Conservation (phyloP, 2,329 filamentous ascomycete genomes). For the Fonsecaea monophora region DNA sequence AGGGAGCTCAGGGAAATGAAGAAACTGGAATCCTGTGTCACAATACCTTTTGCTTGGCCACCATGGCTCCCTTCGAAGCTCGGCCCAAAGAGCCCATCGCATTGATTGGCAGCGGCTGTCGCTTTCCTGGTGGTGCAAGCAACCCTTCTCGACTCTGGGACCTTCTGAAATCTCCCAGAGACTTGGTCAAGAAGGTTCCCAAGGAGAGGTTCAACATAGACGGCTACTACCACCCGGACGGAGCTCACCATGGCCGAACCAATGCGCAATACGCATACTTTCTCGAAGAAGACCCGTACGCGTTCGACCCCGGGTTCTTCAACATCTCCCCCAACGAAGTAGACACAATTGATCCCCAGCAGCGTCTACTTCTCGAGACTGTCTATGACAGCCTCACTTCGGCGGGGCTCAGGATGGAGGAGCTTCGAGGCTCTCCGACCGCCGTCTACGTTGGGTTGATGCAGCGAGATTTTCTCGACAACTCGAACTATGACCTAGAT, state of each 20-base stretch:
- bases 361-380: constrained; percentile 40
- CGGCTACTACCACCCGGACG: constrained; percentile 39
- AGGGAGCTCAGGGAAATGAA: not conserved
- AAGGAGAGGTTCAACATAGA: constrained; percentile 40
- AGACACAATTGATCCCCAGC: constrained; percentile 41
- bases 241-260: constrained; percentile 24
- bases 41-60: not conserved
- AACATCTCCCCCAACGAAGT: constrained; percentile 37
- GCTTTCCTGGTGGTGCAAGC: constrained; percentile 40
- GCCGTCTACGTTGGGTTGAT: constrained; percentile 30
- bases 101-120: constrained; percentile 41
- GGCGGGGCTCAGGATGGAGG: constrained; percentile 32
- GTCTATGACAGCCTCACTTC: constrained; percentile 39
- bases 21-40: not conserved
- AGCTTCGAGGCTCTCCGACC: constrained; percentile 29
- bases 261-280: constrained; percentile 37
- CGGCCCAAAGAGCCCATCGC: constrained; percentile 23
- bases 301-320: constrained; percentile 44
- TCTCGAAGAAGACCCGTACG: constrained; percentile 31
- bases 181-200: constrained; percentile 38
- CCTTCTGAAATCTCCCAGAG: constrained; percentile 31
- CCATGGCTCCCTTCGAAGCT: not conserved
- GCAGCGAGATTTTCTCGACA: constrained; percentile 38
- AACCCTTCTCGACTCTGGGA: constrained; percentile 39
- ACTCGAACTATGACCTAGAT: constrained; percentile 43